Conservation (phyloP, 2,329 filamentous ascomycete genomes). For the Coniochaeta prunicola region DNA sequence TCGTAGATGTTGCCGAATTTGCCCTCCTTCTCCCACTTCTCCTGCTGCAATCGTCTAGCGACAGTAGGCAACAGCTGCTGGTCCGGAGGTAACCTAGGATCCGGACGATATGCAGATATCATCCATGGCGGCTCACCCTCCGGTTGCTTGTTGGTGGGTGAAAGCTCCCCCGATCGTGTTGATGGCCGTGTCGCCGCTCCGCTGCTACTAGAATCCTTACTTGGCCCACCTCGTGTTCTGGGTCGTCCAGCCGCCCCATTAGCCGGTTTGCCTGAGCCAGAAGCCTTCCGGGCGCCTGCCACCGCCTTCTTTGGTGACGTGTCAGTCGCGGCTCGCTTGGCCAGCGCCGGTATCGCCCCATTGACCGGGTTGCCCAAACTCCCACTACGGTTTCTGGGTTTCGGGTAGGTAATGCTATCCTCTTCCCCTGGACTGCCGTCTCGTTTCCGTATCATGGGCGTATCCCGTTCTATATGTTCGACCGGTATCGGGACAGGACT, state of each 20-base stretch:
- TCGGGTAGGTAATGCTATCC: slow-evolving; percentile 51
- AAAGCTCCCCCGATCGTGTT: slow-evolving; percentile 54
- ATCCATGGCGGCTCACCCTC: slow-evolving; percentile 97
- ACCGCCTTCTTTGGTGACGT: slow-evolving; percentile 46
- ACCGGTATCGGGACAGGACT: slow-evolving; percentile 71
- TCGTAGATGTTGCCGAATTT: slow-evolving; percentile 82
- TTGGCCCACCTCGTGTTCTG: slow-evolving; percentile 54
- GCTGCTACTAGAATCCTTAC: slow-evolving; percentile 35
- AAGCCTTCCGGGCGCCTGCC: slow-evolving; percentile 33
- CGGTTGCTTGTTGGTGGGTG: slow-evolving; percentile 54
- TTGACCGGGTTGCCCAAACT: slow-evolving; percentile 40
- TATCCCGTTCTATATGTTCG: slow-evolving; percentile 67
- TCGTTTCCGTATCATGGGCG: slow-evolving; percentile 54
- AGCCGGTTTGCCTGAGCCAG: slow-evolving; percentile 30
- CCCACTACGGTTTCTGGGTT: slow-evolving; percentile 62
- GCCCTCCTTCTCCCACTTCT: slow-evolving; percentile 91
- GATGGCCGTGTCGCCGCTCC: slow-evolving; percentile 49
- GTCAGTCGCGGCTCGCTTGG: slow-evolving; percentile 39
- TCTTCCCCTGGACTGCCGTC: slow-evolving; percentile 46
- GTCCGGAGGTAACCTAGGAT: slow-evolving; percentile 87
- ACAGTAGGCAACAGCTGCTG: slow-evolving; percentile 94
- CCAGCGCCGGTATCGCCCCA: slow-evolving; percentile 17
- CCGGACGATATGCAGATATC: slow-evolving; percentile 88
- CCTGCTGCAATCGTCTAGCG: slow-evolving; percentile 82
- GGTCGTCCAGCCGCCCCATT: slow-evolving; percentile 41